Conservation (phyloP, 1,284 basidiomycete genomes). For the Papiliotrema terrestris region DNA sequence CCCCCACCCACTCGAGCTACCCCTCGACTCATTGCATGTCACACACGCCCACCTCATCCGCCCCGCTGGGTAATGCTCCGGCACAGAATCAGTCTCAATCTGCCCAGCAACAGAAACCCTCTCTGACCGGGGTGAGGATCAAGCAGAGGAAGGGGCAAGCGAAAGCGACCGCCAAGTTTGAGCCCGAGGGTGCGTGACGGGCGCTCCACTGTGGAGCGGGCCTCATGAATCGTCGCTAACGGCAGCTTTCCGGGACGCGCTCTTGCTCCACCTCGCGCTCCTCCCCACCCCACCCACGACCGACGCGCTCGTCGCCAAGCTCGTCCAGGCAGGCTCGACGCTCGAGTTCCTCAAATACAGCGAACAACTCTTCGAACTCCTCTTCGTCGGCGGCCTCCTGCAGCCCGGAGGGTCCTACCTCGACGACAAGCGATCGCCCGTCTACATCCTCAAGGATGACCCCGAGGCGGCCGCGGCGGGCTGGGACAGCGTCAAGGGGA, state of each 20-base stretch:
- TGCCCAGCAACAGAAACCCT: slow-evolving; percentile 46
- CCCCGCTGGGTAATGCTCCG: slow-evolving; percentile 41
- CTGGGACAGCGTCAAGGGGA: slow-evolving; percentile 67
- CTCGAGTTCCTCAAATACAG: slow-evolving; percentile 95
- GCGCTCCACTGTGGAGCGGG: too few relatives aligned
- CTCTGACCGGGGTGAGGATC: slow-evolving; percentile 52
- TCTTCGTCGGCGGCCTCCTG: slow-evolving; percentile 88
- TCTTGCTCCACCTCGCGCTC: slow-evolving; percentile 88
- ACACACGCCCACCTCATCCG: slow-evolving; percentile 43
- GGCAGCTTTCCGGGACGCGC: slow-evolving; percentile 88
- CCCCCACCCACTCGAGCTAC: background rate
- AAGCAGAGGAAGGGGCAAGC: slow-evolving; percentile 52
- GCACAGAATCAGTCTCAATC: slow-evolving; percentile 15
- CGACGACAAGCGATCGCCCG: slow-evolving; percentile 65
- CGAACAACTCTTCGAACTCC: slow-evolving; percentile 89
- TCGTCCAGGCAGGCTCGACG: slow-evolving; percentile 83
- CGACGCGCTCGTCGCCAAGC: slow-evolving; percentile 56
- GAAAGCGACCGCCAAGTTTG: slow-evolving; percentile 55
- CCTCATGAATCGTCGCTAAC: too few relatives aligned
- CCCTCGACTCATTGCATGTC: slow-evolving; percentile 41
- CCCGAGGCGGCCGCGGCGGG: slow-evolving; percentile 13
- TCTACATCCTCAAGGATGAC: slow-evolving; percentile 38
- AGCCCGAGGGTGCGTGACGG: slow-evolving; percentile 51
- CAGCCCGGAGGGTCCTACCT: slow-evolving; percentile 90
- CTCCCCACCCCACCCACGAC: slow-evolving; percentile 72